Base-by-base conservation (phyloP, 192 early-diverging fungal species). In the Chytriomyces sp. region DNA sequence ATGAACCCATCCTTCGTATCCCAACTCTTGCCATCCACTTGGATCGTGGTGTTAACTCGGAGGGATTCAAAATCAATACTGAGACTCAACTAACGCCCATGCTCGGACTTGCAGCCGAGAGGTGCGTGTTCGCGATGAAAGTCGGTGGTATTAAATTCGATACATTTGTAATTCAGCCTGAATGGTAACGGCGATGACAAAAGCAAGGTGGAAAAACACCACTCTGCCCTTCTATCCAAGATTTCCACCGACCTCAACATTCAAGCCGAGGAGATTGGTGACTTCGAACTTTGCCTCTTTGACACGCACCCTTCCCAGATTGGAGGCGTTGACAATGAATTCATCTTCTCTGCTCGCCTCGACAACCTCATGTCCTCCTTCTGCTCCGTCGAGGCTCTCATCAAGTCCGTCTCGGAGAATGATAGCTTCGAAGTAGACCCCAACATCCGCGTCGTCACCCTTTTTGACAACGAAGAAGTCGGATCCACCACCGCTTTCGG, bases 401-500 rank as follows among this genome's bases (percentile, higher is more conserved):
- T 89, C 62, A 78, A 85, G 39, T 84, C 84, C 52, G 72, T 73
- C 19, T 30, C 44, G 10, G 55, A 30, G 19, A 57, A 54, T 14
- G 77, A 76, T 39, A 37, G 92, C 38, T n/a, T n/a, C n/a, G 84
- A 77, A 32, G 77, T 83, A 34, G 93, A 94, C 59, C 65, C 86
- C 57, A 86, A 90, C 60, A 89, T 97, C 71, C 90, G 96, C 52
- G 80, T 99, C 40, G 86, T 94, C 39, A 86, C 91, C 30, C 84
- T 98, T 39, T 99, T 99, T 73, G 98, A 99, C 78, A 98, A 99
- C 82, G 98, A 99, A 78, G 98, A 99, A 72, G 88, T 99, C 37
- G 98, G 98, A 32, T 94, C 92, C 32, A 83, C 80, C 12, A 93
- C 93, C 41, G 96, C 95, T 4, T 92, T 96, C 72, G 98, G 98